phyloP scores from a whole-genome alignment of 768 basidiomycete species.

The Rhodotorula paludigena region DNA sequence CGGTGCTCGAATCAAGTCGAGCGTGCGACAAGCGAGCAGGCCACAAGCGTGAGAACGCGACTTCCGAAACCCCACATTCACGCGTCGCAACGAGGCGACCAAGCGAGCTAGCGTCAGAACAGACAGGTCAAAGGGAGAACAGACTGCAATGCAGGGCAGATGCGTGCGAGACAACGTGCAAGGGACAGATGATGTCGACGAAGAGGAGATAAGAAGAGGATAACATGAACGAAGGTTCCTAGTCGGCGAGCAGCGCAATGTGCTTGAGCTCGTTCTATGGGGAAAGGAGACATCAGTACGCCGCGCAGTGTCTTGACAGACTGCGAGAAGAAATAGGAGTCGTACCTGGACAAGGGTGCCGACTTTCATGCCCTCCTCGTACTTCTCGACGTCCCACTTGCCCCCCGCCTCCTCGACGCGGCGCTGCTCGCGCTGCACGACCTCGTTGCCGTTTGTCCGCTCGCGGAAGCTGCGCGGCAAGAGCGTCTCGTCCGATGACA shows the following conservation, averaged over 20 bases:
- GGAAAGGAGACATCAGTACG: neutral
- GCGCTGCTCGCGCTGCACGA: constrained; percentile 51
- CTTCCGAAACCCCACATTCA: too few species aligned
- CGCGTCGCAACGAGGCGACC: too few species aligned
- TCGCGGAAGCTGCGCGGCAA: constrained; percentile 75
- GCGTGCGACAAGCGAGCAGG: too few species aligned
- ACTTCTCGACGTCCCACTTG: constrained; percentile 46
- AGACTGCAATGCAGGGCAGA: too few species aligned
- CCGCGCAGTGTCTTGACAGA: neutral
- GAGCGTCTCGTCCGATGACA: constrained; percentile 47
- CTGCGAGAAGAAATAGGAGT: constrained; percentile 54
- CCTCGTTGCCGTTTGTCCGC: constrained; percentile 57
- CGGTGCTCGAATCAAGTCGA: too few species aligned
- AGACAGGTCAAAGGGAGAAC: too few species aligned
- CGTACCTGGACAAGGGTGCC: constrained; percentile 70
- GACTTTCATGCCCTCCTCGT: constrained; percentile 73
- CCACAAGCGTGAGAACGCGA: too few species aligned
- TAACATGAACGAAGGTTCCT: too few species aligned
- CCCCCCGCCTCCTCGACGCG: constrained; percentile 47
- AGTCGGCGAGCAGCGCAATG: constrained; percentile 56
- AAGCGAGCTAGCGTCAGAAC: too few species aligned
- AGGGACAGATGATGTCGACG: too few species aligned
- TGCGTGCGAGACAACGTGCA: too few species aligned
- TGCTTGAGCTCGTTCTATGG: constrained; percentile 65
- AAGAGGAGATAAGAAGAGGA: too few species aligned